phyloP scores from a whole-genome alignment of 2,329 filamentous ascomycete species.

The Emericellopsis cladophorae region DNA sequence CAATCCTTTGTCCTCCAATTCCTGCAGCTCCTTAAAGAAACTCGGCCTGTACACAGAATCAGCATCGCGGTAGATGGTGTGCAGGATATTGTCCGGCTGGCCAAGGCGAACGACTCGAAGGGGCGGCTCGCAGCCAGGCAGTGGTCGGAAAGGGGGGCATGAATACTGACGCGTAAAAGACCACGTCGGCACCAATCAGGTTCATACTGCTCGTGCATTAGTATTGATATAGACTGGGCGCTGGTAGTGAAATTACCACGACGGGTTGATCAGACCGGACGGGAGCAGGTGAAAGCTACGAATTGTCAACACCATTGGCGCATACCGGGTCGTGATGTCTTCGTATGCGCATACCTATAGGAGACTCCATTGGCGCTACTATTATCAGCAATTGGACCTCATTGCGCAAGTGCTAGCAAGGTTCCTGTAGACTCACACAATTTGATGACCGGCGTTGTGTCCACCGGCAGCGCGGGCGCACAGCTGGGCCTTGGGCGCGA shows the following conservation, averaged over 20 bases:
- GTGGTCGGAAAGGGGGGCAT: background rate
- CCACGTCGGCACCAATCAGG: constrained; percentile 57
- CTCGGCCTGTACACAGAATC: constrained; percentile 7
- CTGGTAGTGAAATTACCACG: constrained; percentile 19
- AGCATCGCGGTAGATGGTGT: background rate
- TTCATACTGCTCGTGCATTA: constrained; percentile 36
- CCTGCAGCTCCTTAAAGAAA: constrained; percentile 28
- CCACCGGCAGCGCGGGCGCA: constrained; percentile 6
- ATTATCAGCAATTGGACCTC: constrained; percentile 1
- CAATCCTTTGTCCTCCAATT: constrained; percentile 24
- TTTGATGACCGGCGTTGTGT: constrained; percentile 6
- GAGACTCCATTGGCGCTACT: constrained; percentile 15
- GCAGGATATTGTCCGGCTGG: background rate
- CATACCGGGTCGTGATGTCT: constrained; percentile 3
- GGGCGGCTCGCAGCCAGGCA: background rate
- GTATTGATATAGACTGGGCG: background rate
- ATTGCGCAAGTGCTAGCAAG: background rate
- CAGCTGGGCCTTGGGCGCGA: constrained; percentile 3
- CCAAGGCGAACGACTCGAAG: background rate
- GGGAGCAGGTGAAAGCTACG: constrained; percentile 49
- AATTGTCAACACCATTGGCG: constrained; percentile 7
- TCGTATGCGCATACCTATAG: constrained; percentile 15
- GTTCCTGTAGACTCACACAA: constrained; percentile 5
- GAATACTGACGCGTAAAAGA: constrained; percentile 43
- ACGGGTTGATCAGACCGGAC: constrained; percentile 60